Evolutionary conservation across 129 eudicot species (phyloP), one percentile per base, ranked within the genome.

Genomic region (Rutidosis leptorrhynchoides): DNA sequence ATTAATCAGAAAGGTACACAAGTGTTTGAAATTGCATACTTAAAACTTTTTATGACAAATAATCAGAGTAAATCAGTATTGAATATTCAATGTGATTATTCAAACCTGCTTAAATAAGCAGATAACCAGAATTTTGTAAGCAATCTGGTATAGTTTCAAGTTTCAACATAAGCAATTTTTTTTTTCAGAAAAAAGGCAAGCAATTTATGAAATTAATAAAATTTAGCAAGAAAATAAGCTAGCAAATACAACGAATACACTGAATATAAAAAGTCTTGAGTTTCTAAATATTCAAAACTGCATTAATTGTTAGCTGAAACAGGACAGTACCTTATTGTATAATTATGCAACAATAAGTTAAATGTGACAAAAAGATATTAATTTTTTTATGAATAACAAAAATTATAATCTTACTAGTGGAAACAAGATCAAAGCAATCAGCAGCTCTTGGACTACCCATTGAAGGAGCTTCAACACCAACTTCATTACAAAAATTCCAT

Each of bases 401-500:
- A 62, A 27, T 67, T 5, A 20, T 29, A 15, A 37, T 26, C 45
- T 32, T 46, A 62, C 75, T 37, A 25, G 55, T 49, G 25, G 64
- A 68, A 40, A 21, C 48, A 26, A 88, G 71, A 79, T 85, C 77
- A 67, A 87, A 84, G 62, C 97, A 90, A 73, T 87, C 97, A 35
- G 97, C 97, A 69, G 95, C 93, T 69, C 97, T 75, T 2, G 97
- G 97, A 74, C 95, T 90, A 14, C 93, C 95, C 95, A 87, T 90
- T 20, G 45, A 61, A 57, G 93, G 93, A n/a, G 93, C 90, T 81
- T 90, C 95, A 3, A 64, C 52, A 15, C 93, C 97, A 51, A 90
- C 97, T 64, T 90, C 97, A 79, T 90, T 90, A 74, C 97, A 90
- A 61, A 83, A 87, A 30, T 87, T 87, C 97, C 97, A 90, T 4